Base-by-base conservation (phyloP, 257 asterid species). In the Nicotiana tomentosiformis region DNA sequence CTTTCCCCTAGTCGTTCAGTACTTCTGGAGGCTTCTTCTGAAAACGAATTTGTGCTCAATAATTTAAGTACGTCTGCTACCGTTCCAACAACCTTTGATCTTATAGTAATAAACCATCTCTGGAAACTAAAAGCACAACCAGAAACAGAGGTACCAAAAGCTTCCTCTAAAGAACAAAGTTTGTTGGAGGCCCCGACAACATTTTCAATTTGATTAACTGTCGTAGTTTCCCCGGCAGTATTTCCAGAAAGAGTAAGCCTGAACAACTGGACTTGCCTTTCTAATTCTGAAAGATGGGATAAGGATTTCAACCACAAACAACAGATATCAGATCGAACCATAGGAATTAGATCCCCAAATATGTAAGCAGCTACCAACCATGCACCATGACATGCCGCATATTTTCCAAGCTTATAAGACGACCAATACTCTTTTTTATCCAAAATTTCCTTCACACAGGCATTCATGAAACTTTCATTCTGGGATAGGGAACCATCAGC, bases 331-430 rank as follows among this genome's bases (percentile, higher is more conserved):
- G 99, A 91, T 77, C 86, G 83, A 86, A 87, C 97, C 70, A 66
- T 83, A 10, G 80, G 51, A 33, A 57, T 82, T 77, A 94, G 92
- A 77, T 89, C 88, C 88, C 90, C 93, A 83, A 94, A 96, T 83
- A 96, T 83, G 86, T 88, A 90, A 70, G 92, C 86, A 87, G 97
- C 92, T 1, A 92, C 86, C 49, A 89, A 86, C 98, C 98, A 96
- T 57, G 94, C 93, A 84, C 99, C 99, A 49, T 86, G 93, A 83
- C 93, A 90, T 62, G 91, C 92, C 17, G 98, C 97, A 84, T 51
- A 85, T 89, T 87, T 93, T 85, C 95, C 99, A 81, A 92, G 93
- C 84, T 90, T 90, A 84, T 94, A 96, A 64, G 87, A 87, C 56
- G 80, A 77, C 98, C 98, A 96, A 85, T 90, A 77, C 84, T 85